Evolutionary conservation across 495 filamentous ascomycete species (phyloP).

Genomic region (Parathielavia appendiculata): DNA sequence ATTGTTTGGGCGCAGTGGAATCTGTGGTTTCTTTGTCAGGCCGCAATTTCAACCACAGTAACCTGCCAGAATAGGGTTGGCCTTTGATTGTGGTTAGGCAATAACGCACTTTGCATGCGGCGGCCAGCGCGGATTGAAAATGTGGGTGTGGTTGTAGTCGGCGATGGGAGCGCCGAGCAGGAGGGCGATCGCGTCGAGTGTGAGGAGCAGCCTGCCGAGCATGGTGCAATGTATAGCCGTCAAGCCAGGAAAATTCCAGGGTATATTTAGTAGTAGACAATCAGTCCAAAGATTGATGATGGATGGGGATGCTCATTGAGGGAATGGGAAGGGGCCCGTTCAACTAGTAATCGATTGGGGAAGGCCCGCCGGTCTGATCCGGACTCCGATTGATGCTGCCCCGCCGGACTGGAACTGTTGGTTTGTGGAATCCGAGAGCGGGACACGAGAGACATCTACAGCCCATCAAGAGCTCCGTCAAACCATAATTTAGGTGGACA

Average conservation of each 20-base stretch:
- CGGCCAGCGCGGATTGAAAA: slow-evolving; percentile 52
- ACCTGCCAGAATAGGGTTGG: neutral
- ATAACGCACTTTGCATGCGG: slow-evolving; percentile 47
- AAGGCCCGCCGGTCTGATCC: too few relatives aligned
- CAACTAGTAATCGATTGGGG: too few relatives aligned
- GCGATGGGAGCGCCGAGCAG: slow-evolving; percentile 40
- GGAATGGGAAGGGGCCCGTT: too few relatives aligned
- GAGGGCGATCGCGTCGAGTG: slow-evolving; percentile 39
- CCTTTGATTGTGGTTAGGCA: neutral
- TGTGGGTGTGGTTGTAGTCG: slow-evolving; percentile 50
- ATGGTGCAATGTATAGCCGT: slow-evolving; percentile 20
- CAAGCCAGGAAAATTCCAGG: neutral
- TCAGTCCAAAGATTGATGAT: too few relatives aligned
- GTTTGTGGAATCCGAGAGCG: too few relatives aligned
- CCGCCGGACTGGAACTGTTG: too few relatives aligned
- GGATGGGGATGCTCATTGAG: too few relatives aligned
- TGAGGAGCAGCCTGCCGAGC: slow-evolving; percentile 43
- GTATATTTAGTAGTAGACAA: too few relatives aligned
- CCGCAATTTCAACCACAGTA: neutral
- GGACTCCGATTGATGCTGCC: too few relatives aligned
- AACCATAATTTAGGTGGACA: too few relatives aligned
- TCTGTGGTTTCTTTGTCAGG: slow-evolving; percentile 19
- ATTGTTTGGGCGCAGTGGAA: slow-evolving; percentile 57
- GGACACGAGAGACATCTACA: too few relatives aligned
- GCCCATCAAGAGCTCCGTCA: too few relatives aligned